Conservation (phyloP, 257 asterid genomes). For the Oldenlandia corymbosa region DNA sequence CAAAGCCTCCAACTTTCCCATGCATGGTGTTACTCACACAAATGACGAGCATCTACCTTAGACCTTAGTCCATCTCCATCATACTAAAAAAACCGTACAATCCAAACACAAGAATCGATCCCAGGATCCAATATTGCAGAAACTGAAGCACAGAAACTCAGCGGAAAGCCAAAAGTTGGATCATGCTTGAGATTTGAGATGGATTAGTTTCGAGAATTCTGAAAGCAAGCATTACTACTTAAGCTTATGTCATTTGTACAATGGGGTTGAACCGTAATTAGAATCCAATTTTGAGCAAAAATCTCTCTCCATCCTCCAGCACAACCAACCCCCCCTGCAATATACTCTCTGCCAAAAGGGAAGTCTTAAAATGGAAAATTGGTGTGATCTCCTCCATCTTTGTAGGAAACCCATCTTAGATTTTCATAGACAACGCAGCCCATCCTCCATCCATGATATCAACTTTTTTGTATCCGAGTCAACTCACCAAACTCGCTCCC, state of each 20-base stretch:
- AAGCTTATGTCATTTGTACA: not conserved
- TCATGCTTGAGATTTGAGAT: too few relatives aligned
- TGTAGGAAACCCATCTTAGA: slow-evolving; percentile 8
- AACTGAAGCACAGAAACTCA: too few relatives aligned
- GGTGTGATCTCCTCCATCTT: slow-evolving; percentile 13
- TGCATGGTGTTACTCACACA: too few relatives aligned
- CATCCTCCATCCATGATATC: slow-evolving; percentile 7
- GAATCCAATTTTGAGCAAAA: not conserved
- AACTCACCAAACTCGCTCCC: slow-evolving; percentile 10
- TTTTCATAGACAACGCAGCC: slow-evolving; percentile 11
- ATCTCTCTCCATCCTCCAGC: not conserved
- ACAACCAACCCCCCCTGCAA: not conserved
- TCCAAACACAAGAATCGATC: too few relatives aligned
- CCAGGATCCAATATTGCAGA: too few relatives aligned
- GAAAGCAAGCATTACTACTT: not conserved
- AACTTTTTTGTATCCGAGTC: slow-evolving; percentile 6
- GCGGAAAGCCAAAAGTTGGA: too few relatives aligned
- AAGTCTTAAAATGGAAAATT: slow-evolving; percentile 9
- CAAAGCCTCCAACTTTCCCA: too few relatives aligned
- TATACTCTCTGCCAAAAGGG: not conserved
- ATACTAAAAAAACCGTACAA: too few relatives aligned
- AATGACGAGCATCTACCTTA: too few relatives aligned
- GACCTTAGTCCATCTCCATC: too few relatives aligned
- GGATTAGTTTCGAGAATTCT: too few relatives aligned
- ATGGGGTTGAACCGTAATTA: not conserved